Base-by-base conservation (phyloP, 106 monocot species). In the Phalaenopsis equestris region DNA sequence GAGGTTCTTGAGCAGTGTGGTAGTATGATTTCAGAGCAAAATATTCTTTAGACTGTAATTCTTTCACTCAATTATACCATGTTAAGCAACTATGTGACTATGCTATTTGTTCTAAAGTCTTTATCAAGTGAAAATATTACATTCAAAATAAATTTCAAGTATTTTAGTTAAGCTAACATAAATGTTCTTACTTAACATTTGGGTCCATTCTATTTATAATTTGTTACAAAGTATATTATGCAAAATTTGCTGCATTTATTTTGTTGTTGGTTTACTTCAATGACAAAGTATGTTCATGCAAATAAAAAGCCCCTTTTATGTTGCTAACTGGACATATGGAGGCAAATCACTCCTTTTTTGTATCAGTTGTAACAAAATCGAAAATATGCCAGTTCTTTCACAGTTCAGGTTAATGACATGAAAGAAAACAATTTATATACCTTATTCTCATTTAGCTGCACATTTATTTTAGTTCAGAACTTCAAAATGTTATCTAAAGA, bases 371-470 rank as follows among this genome's bases (percentile, higher is more conserved):
- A 36, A 8, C 8, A 68, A 41, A 18, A 11, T 75, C 1, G 30
- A 45, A 14, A 1, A 2, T 45, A 2, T 41, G 6, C 15, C 5
- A 9, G 48, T 5, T 15, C 42, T 45, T 24, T 6, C 2, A 12
- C 14, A 2, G 39, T 18, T 38, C 18, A 5, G 43, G 1, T 6
- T 48, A 45, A 6, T 46, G n/a, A 15, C 24, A 49, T 49, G 9
- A 46, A 23, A 30, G 30, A 30, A 30, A 30, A 30, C 76, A 39
- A 16, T 73, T 11, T 70, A 85, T 81, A 57, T 41, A 17, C 15
- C 41, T 72, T 41, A 75, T 55, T 73, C 82, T 49, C 78, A 43
- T 73, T 90, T 82, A 67, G 82, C 23, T 84, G 84, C 83, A 80
- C 78, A 75, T 86, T 90, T 55, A 68, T 55, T 38, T 30, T 47